These are phyloP conservation scores for Orbilia ellipsospora DNA, from an alignment of 2,329 filamentous ascomycete genomes.

Conservation along the genomic window DNA sequence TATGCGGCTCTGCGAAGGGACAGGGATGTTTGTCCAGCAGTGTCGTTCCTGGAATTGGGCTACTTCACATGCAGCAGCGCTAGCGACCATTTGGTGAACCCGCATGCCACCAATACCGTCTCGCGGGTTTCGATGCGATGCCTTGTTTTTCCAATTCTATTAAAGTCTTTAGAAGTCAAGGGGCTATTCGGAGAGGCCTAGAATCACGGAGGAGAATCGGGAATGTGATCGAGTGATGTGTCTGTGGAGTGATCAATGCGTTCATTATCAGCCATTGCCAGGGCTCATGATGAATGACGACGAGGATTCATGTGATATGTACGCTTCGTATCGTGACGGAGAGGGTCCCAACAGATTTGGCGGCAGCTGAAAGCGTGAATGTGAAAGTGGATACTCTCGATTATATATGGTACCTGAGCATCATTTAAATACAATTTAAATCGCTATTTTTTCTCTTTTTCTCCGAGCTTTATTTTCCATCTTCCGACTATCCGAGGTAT, in stretches of 20 bases:
- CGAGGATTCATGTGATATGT: background rate
- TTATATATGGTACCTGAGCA: too few species aligned
- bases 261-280: too few species aligned
- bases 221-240: too few species aligned
- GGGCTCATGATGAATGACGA: too few species aligned
- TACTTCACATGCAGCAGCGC: background rate
- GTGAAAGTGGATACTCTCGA: too few species aligned
- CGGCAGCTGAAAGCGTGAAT: too few species aligned
- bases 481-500: background rate
- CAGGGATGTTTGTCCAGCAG: conserved; percentile 2
- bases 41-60: too few species aligned
- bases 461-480: background rate
- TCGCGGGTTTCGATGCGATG: conserved; percentile 9
- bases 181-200: too few species aligned
- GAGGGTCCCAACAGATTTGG: background rate
- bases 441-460: background rate
- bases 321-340: background rate
- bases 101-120: conserved; percentile 6
- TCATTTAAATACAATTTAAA: too few species aligned
- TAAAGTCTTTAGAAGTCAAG: too few species aligned
- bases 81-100: background rate
- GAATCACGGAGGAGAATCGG: too few species aligned
- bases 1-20: conserved; percentile 20
- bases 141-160: background rate
- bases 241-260: too few species aligned